Conservation (phyloP, 208 protist genomes). For the Trypanosoma brucei region DNA sequence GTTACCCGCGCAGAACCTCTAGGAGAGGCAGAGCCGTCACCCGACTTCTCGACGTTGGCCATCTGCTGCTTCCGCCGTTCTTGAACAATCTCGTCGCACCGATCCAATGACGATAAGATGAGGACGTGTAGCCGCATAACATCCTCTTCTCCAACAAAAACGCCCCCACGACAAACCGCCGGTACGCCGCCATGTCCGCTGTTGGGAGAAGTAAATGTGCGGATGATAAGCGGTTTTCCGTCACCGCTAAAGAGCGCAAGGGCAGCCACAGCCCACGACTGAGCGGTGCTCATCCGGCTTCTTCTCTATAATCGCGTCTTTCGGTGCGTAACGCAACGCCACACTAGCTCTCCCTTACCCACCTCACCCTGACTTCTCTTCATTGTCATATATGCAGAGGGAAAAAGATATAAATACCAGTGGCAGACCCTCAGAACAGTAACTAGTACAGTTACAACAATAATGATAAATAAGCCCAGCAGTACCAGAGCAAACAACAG, state of each 20-base stretch:
- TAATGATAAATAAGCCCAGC: too few species aligned
- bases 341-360: not conserved
- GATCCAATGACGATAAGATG: constrained; percentile 72
- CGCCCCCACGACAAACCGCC: constrained; percentile 47
- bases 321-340: not conserved
- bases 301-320: not conserved
- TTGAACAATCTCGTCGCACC: constrained; percentile 54
- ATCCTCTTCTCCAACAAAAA: constrained; percentile 75
- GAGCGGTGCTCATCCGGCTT: constrained; percentile 13
- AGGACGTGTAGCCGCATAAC: constrained; percentile 70
- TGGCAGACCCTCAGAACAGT: too few species aligned
- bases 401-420: too few species aligned
- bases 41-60: not conserved
- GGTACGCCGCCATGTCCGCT: constrained; percentile 45
- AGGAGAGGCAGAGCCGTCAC: not conserved
- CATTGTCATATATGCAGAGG: too few species aligned
- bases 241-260: constrained; percentile 56
- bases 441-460: too few species aligned
- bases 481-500: too few species aligned
- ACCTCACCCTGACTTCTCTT: too few species aligned
- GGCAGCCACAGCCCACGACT: constrained; percentile 71
- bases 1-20: constrained; percentile 14
- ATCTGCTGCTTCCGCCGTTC: constrained; percentile 9
- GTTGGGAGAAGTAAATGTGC: constrained; percentile 56
- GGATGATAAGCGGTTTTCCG: constrained; percentile 56